Evolutionary conservation across 2,329 filamentous ascomycete genomes (phyloP).

Genomic region (Aspergillus sp.): DNA sequence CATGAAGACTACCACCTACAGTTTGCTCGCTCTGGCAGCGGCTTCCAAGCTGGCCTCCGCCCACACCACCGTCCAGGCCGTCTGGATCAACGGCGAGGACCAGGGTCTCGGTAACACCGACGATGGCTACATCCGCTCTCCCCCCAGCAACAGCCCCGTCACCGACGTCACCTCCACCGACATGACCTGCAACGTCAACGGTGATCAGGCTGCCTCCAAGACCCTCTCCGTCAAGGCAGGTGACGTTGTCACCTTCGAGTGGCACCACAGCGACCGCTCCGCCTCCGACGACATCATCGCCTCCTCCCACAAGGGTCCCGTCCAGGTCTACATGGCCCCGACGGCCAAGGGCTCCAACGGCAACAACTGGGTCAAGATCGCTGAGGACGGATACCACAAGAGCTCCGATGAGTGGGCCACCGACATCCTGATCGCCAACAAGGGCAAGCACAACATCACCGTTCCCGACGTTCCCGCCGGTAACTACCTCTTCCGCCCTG

Average conservation of each 20-base stretch:
- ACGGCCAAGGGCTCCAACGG: constrained; percentile 22
- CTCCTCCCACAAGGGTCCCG: constrained; percentile 22
- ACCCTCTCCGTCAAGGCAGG: constrained; percentile 23
- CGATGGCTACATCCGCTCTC: constrained; percentile 23
- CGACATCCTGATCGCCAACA: constrained; percentile 22
- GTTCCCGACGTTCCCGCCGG: constrained; percentile 25
- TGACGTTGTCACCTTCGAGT: constrained; percentile 28
- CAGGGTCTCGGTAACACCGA: constrained; percentile 23
- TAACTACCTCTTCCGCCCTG: constrained; percentile 26
- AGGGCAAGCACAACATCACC: constrained; percentile 26
- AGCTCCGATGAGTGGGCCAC: constrained; percentile 22
- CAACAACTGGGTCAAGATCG: constrained; percentile 26
- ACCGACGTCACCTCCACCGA: constrained; percentile 24
- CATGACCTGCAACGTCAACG: constrained; percentile 28
- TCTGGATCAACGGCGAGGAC: constrained; percentile 28
- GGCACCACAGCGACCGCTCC: constrained; percentile 24
- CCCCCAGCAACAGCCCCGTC: constrained; percentile 26
- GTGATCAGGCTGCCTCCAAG: constrained; percentile 18
- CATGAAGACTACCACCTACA: constrained; percentile 24
- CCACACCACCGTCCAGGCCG: constrained; percentile 25
- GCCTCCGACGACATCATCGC: constrained; percentile 27
- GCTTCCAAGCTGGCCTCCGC: constrained; percentile 22
- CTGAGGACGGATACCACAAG: constrained; percentile 24
- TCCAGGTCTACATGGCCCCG: constrained; percentile 26
- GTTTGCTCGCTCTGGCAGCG: constrained; percentile 29